phyloP scores from a whole-genome alignment of 306 rosid species.

The Rosa multiflora region DNA sequence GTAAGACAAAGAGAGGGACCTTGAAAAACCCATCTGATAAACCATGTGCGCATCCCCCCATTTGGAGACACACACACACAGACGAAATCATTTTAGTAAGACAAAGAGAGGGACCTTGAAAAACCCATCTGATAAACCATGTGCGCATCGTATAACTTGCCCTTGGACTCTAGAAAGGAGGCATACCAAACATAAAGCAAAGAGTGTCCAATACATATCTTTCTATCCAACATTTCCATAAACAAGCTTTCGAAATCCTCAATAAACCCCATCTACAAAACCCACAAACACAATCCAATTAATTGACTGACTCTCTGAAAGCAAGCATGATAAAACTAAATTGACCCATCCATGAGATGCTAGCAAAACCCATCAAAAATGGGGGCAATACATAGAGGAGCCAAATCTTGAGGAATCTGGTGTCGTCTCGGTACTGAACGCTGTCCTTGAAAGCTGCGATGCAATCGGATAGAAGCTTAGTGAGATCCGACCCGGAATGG shows the following conservation, averaged over 20 bases:
- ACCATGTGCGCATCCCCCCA: slow-evolving; percentile 50
- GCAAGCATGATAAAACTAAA: background rate
- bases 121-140: slow-evolving; percentile 66
- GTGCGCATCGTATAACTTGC: slow-evolving; percentile 59
- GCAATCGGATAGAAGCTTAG: slow-evolving; percentile 54
- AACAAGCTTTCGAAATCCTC: slow-evolving; percentile 51
- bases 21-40: slow-evolving; percentile 66
- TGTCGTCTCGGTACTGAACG: slow-evolving; percentile 56
- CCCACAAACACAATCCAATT: slow-evolving; percentile 17
- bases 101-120: slow-evolving; percentile 45
- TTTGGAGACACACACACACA: background rate
- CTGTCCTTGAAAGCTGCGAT: slow-evolving; percentile 44
- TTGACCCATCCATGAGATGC: background rate
- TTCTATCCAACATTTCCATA: slow-evolving; percentile 50
- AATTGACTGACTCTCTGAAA: background rate
- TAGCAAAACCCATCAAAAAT: background rate
- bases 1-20: slow-evolving; percentile 38
- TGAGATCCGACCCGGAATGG: slow-evolving; percentile 29
- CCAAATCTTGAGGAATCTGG: slow-evolving; percentile 84
- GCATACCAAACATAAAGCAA: slow-evolving; percentile 57
- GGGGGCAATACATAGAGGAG: slow-evolving; percentile 52
- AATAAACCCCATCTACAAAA: slow-evolving; percentile 58
- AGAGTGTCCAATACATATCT: slow-evolving; percentile 55
- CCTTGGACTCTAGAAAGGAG: slow-evolving; percentile 50
- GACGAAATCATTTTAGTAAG: slow-evolving; percentile 6